Conservation (phyloP, 768 basidiomycete genomes). For the Hericium alpestre region DNA sequence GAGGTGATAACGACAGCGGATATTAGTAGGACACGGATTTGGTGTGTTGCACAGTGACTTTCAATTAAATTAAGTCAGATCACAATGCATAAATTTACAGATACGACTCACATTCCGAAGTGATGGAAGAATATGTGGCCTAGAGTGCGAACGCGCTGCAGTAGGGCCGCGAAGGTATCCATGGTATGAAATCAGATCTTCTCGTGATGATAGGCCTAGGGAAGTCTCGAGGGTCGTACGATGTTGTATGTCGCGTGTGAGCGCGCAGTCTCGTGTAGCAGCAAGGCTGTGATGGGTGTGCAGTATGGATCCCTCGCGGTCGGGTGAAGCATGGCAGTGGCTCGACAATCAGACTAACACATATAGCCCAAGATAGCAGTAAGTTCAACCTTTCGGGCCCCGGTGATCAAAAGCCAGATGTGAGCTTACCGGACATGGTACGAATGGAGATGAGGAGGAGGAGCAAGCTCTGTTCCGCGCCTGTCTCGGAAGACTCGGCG, state of each 20-base stretch:
- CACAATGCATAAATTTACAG: too few relatives aligned
- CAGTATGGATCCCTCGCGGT: neutral
- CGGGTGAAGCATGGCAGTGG: neutral
- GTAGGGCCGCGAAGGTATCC: constrained; percentile 12
- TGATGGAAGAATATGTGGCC: constrained; percentile 50
- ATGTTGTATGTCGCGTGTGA: neutral
- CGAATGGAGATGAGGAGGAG: neutral
- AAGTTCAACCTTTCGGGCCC: neutral
- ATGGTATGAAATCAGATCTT: constrained; percentile 6
- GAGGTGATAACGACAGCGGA: constrained; percentile 83
- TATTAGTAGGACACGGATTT: constrained; percentile 80
- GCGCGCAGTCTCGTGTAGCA: neutral
- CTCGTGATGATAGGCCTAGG: neutral
- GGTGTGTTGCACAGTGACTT: constrained; percentile 85
- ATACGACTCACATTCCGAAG: constrained; percentile 64
- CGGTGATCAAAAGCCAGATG: neutral
- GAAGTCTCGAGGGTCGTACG: neutral
- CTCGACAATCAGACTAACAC: neutral
- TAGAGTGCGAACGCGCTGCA: constrained; percentile 27
- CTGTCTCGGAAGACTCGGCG: neutral
- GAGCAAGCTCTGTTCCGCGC: neutral
- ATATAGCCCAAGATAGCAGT: neutral
- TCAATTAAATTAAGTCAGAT: too few relatives aligned
- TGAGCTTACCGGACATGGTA: neutral
- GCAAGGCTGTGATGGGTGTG: neutral